phyloP scores from a whole-genome alignment of 495 filamentous ascomycete species.

The Niebla homalea region DNA sequence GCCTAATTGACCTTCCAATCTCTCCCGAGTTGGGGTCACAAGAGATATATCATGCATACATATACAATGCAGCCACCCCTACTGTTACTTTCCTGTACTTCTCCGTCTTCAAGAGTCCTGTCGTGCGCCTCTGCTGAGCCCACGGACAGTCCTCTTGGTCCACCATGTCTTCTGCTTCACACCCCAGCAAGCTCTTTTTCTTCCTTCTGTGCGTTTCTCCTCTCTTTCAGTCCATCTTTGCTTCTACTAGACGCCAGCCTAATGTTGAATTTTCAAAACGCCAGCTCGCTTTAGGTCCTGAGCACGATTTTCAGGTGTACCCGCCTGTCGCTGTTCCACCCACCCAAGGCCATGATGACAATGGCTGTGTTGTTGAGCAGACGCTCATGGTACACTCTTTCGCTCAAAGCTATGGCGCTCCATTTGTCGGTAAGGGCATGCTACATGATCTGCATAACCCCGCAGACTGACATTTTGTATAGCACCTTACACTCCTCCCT shows the following conservation, averaged over 20 bases:
- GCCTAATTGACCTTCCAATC: too few relatives aligned
- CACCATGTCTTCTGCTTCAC: constrained; percentile 2
- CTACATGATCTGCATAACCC: not conserved
- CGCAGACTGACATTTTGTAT: constrained; percentile 2
- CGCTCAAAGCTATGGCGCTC: constrained; percentile 61
- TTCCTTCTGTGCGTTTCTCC: not conserved
- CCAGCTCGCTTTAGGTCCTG: constrained; percentile 17
- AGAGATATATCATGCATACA: too few relatives aligned
- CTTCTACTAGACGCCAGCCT: constrained; percentile 4
- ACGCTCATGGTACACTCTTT: constrained; percentile 62
- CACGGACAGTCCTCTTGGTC: constrained; percentile 1
- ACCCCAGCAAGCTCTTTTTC: not conserved
- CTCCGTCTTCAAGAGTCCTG: too few relatives aligned
- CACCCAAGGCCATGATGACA: constrained; percentile 24
- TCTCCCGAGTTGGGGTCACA: too few relatives aligned
- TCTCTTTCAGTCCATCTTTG: not conserved
- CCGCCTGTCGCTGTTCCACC: constrained; percentile 42
- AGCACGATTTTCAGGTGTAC: constrained; percentile 57
- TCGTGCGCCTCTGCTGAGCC: constrained; percentile 1
- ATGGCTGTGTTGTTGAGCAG: constrained; percentile 31
- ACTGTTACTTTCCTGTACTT: too few relatives aligned
- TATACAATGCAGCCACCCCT: too few relatives aligned
- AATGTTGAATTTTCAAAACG: constrained; percentile 7
- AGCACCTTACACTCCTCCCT: constrained; percentile 57
- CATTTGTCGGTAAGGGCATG: constrained; percentile 53